A percentile compares a stretch with the other conserved stretches of the same genome.
phyloP scores from a whole-genome alignment of 768 basidiomycete genomes.

The Lactarius sp. region DNA sequence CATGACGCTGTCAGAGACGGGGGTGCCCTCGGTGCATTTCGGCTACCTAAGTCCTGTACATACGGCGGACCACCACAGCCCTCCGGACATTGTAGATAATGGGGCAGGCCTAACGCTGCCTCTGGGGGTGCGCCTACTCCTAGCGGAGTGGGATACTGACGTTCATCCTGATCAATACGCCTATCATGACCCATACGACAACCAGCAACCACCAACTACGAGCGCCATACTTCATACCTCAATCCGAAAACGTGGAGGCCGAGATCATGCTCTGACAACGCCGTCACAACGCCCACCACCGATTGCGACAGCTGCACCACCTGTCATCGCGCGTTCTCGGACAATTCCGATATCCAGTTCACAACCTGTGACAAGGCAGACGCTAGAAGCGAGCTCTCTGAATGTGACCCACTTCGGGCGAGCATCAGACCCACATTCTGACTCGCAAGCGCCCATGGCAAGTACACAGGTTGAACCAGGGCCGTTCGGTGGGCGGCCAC shows the following conservation, averaged over 20 bases:
- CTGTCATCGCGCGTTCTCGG: neutral
- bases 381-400: neutral
- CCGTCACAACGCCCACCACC: neutral
- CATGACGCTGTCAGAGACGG: conserved; percentile 46
- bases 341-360: neutral
- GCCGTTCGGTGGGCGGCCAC: conserved; percentile 56
- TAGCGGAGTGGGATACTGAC: conserved; percentile 66
- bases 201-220: neutral
- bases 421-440: neutral
- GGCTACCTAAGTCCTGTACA: conserved; percentile 53
- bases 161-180: conserved; percentile 44
- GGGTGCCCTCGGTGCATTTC: conserved; percentile 56
- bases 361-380: neutral
- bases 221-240: neutral
- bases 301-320: neutral
- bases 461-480: conserved; percentile 74
- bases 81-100: too few species aligned
- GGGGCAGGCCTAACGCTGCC: conserved; percentile 28
- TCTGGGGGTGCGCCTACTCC: conserved; percentile 54
- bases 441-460: conserved; percentile 32
- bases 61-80: conserved; percentile 31
- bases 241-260: neutral
- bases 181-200: conserved; percentile 53
- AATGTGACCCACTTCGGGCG: neutral
- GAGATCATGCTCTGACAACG: neutral